Evolutionary conservation across 257 asterid genomes (phyloP).

Genomic region (Sherardia arvensis): DNA sequence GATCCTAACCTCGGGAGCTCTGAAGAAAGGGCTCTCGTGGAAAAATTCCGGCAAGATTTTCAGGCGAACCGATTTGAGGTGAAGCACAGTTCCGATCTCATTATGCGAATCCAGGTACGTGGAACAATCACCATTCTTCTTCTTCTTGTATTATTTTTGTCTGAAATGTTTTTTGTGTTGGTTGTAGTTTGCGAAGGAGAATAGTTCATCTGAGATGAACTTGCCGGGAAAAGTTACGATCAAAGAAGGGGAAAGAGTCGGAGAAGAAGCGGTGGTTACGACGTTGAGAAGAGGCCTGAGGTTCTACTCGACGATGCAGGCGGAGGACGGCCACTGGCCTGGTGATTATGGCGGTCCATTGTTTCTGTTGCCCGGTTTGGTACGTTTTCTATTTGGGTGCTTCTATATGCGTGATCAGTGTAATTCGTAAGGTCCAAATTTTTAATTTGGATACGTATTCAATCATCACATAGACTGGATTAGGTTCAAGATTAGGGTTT

Average conservation of each 20-base stretch:
- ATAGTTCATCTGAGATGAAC: slow-evolving; percentile 5
- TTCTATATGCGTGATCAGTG: too few species aligned
- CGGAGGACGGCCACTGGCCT: slow-evolving; percentile 79
- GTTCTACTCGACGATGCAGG: slow-evolving; percentile 49
- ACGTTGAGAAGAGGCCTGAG: slow-evolving; percentile 40
- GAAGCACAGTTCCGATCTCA: slow-evolving; percentile 38
- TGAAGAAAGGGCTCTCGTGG: slow-evolving; percentile 24
- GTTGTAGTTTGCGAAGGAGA: slow-evolving; percentile 41
- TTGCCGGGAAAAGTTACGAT: slow-evolving; percentile 17
- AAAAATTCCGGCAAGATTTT: slow-evolving; percentile 23
- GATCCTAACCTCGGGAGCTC: slow-evolving; percentile 27
- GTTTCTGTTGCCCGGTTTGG: slow-evolving; percentile 66
- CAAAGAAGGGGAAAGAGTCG: slow-evolving; percentile 26
- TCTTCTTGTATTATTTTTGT: too few species aligned
- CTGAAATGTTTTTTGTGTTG: not conserved
- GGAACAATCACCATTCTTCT: not conserved
- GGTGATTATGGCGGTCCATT: slow-evolving; percentile 75
- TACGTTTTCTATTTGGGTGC: too few species aligned
- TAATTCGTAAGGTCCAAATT: too few species aligned
- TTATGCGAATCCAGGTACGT: slow-evolving; percentile 40
- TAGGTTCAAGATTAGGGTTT: too few species aligned
- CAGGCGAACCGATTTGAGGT: slow-evolving; percentile 17
- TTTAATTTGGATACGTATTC: too few species aligned
- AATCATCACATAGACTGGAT: too few species aligned
- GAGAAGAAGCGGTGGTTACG: slow-evolving; percentile 31